Base-by-base conservation (phyloP, 2,329 filamentous ascomycete genomes). In the Metarhizium brunneum region DNA sequence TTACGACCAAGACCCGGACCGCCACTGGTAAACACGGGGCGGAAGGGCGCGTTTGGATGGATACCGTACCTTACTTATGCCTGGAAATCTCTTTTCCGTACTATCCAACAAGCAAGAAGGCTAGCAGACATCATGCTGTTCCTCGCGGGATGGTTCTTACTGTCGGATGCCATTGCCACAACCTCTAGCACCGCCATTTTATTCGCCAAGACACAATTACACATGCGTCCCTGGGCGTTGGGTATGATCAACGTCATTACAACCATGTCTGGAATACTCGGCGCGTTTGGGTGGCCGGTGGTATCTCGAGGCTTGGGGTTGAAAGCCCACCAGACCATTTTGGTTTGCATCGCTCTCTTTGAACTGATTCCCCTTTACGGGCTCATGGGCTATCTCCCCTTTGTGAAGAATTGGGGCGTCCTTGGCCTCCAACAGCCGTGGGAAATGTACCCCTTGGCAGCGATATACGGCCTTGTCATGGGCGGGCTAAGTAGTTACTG, bases 381-480 rank as follows among this genome's bases (percentile, higher is more conserved):
- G 0, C 77, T 99, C 13, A 73, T 95, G 18, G 92, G 92, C 1
- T 96, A 94, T 66, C 78, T 97, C 16, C 90, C 92, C 0, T 83
- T 89, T 6, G 80, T 99, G 50, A 81, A 84, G 63, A 74, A 77
- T 7, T 83, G 87, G 70, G 92, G 90, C 0, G 84, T 89, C 5
- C 73, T 91, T 45, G 94, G 94, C 1, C 78, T 99, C n/a, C 91
- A 96, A 69, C 86, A 94, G 67, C 86, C 89, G 3, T 96, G 91
- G 89, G 94, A 99, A 64, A 96, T 99, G 90, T 97, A 94, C 64
- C 89, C 90, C 0, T 73, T 99, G 1, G 92, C 90, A 0, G 88
- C 88, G 3, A 83, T 97, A 13, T 97, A 96, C 69, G 94, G 94
- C 0, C 83, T 99, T 52, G 92, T 97, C 2, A 83, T 97, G 35